phyloP scores from a whole-genome alignment of 106 monocot species.

The Xerophyta viscosa region DNA sequence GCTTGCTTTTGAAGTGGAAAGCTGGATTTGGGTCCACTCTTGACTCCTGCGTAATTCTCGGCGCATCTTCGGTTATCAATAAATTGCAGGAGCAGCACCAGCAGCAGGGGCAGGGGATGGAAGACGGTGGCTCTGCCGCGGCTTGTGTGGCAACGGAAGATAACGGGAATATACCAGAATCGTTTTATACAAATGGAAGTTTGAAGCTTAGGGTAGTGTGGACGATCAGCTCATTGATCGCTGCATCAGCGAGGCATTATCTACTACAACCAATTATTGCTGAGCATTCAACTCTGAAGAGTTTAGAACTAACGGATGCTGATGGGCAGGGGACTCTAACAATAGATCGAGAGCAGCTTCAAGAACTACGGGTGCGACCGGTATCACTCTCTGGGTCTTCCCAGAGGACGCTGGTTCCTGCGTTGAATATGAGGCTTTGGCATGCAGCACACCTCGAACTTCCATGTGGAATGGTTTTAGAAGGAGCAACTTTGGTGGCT shows the following conservation, averaged over 20 bases:
- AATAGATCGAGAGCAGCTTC: slow-evolving; percentile 55
- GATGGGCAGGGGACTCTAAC: slow-evolving; percentile 74
- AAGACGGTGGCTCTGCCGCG: not conserved
- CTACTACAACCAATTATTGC: slow-evolving; percentile 46
- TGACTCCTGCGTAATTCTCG: slow-evolving; percentile 63
- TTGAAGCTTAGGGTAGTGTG: slow-evolving; percentile 78
- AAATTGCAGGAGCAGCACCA: not conserved
- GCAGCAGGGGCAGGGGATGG: no score
- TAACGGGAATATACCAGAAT: slow-evolving; percentile 42
- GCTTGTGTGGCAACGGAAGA: slow-evolving; percentile 15
- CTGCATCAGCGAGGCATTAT: slow-evolving; percentile 82
- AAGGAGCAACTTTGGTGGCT: slow-evolving; percentile 80
- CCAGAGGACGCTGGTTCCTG: slow-evolving; percentile 70
- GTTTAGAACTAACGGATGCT: slow-evolving; percentile 58
- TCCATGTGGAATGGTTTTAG: slow-evolving; percentile 48
- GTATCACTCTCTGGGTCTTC: slow-evolving; percentile 52
- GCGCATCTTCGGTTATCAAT: slow-evolving; percentile 39
- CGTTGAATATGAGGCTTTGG: slow-evolving; percentile 76
- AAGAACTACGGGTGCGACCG: slow-evolving; percentile 51
- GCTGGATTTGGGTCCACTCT: slow-evolving; percentile 71
- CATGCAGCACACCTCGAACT: slow-evolving; percentile 68
- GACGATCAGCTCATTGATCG: slow-evolving; percentile 88
- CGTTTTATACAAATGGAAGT: slow-evolving; percentile 56
- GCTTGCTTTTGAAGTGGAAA: slow-evolving; percentile 71
- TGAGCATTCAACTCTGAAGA: slow-evolving; percentile 55